Base-by-base conservation (phyloP, 345 rosid genomes). In the Salix purpurea region DNA sequence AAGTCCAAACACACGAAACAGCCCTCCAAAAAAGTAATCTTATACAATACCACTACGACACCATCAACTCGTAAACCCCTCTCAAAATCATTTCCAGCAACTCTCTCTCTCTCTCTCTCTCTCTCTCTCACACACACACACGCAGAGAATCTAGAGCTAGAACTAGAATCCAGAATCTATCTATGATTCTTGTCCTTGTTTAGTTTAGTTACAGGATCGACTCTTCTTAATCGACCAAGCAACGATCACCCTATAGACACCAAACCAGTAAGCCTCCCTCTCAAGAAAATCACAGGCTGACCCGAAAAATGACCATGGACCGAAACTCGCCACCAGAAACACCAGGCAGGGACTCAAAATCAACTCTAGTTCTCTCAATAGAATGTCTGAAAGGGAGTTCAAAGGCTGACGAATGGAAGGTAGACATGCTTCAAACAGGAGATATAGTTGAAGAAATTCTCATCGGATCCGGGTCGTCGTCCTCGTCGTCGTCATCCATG, bases 401-500 rank as follows among this genome's bases (percentile, higher is more conserved):
- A 23, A 96, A 86, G 78, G 96, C 93, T 76, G 98, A 91, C 30
- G 99, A 95, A 79, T 93, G 99, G 99, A 88, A 96, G 71, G 90
- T 89, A n/a, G 99, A 93, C 80, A 91, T 91, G 94, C 93, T 93
- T 67, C 98, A 96, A 74, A 93, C 98, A 0, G 99, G 98, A n/a
- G 99, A 96, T 77, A 90, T 96, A 81, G 99, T 96, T 0, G 99
- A 93, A 74, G 98, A 96, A 79, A 86, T 96, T 54, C 79, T 84
- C 42, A 88, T 95, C 64, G 97, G 98, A 14, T 79, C 87, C 65
- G 93, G 91, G 28, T 83, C 89, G 0, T 39, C 40, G 32, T 30
- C 26, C 26, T 26, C 32, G 40, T 40, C 46, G 46, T 74, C 78
- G 0, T 65, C 76, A 12, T 75, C 79, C 67, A 85, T 86, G 28